Evolutionary conservation across 164 flowering plant species (phyloP).

Genomic region (Protea cynaroides): DNA sequence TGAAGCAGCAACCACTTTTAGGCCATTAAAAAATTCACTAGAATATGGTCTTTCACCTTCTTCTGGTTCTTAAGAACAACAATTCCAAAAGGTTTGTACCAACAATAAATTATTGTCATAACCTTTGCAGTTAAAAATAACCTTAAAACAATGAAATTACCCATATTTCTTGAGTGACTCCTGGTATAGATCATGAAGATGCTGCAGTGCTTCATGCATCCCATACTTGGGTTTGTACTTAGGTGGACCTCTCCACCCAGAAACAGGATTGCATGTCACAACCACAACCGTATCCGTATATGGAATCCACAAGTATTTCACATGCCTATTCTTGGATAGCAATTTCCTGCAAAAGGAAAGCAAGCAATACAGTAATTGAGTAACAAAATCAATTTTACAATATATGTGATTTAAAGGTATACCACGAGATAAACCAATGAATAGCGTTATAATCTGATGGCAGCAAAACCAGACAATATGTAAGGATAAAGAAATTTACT

Average conservation of each 20-base stretch:
- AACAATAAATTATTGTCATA: neutral
- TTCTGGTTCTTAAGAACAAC: no score
- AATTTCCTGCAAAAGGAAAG: constrained; percentile 54
- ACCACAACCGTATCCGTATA: constrained; percentile 92
- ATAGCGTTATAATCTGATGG: neutral
- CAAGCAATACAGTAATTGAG: neutral
- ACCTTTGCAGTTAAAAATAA: neutral
- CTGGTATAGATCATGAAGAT: constrained; percentile 66
- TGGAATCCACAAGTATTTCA: constrained; percentile 91
- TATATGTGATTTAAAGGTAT: neutral
- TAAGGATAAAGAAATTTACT: constrained; percentile 31
- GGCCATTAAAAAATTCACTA: no score
- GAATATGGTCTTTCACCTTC: no score
- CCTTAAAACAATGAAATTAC: constrained; percentile 29
- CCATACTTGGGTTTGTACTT: constrained; percentile 79
- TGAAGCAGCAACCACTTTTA: no score
- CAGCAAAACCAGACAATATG: neutral
- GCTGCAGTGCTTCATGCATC: constrained; percentile 81
- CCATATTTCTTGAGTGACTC: constrained; percentile 63
- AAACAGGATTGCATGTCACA: constrained; percentile 86
- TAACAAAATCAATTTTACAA: neutral
- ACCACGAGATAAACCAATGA: neutral
- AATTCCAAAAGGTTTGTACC: neutral
- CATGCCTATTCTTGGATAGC: constrained; percentile 89
- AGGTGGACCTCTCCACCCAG: constrained; percentile 81